These are phyloP conservation scores for Rhynchospora pubera DNA, from an alignment of 176 grass and related monocot genomes.

Conservation along the genomic window DNA sequence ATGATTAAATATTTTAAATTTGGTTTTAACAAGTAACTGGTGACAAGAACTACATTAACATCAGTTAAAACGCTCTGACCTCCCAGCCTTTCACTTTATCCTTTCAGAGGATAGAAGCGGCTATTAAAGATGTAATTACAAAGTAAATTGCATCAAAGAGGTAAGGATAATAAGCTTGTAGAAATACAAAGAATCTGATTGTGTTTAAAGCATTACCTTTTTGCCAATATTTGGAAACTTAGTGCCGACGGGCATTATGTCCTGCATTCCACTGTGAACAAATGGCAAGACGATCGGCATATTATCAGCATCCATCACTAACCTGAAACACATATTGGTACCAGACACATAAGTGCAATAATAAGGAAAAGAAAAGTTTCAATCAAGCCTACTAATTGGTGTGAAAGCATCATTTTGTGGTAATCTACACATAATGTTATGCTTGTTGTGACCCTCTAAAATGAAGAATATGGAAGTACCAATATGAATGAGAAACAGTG, in stretches of 20 bases:
- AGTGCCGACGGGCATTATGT: conserved; percentile 89
- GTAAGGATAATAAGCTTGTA: neutral
- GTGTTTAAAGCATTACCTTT: conserved; percentile 30
- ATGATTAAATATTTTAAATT: neutral
- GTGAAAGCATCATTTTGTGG: neutral
- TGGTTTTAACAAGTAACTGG: neutral
- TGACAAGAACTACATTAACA: neutral
- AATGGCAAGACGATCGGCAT: conserved; percentile 76
- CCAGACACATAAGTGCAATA: neutral
- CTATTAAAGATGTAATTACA: neutral
- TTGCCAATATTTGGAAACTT: conserved; percentile 76
- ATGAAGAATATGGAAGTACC: neutral
- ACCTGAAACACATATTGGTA: conserved; percentile 37
- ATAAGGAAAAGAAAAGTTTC: neutral
- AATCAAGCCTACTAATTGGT: neutral
- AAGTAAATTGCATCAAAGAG: neutral
- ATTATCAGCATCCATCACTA: conserved; percentile 83
- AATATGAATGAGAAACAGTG: neutral
- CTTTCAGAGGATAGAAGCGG: neutral
- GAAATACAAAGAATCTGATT: neutral
- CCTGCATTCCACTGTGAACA: conserved; percentile 91
- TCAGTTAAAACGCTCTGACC: neutral
- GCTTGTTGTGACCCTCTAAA: neutral
- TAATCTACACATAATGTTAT: neutral
- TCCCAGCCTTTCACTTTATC: neutral